phyloP scores from a whole-genome alignment of 192 early-diverging fungal species.

The Backusella macrospora region DNA sequence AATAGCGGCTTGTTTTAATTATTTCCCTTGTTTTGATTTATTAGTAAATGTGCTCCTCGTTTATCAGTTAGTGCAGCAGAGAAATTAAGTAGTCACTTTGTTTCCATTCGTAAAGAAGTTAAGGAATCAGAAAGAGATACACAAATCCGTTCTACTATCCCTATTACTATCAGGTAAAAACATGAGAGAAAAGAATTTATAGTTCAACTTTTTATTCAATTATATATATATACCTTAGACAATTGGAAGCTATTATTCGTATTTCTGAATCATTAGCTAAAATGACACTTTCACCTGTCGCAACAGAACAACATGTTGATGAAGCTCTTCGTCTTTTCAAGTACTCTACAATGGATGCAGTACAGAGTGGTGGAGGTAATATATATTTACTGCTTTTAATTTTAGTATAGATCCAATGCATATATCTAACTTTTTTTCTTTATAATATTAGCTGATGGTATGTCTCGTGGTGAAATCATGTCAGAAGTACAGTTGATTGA shows the following conservation, averaged over 20 bases:
- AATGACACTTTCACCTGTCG: constrained; percentile 82
- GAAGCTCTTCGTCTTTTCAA: constrained; percentile 98
- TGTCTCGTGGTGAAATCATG: constrained; percentile 73
- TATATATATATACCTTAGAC: too few species aligned
- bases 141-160: constrained; percentile 80
- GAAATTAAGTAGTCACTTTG: constrained; percentile 93
- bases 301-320: constrained; percentile 88
- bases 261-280: constrained; percentile 98
- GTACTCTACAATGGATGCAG: constrained; percentile 96
- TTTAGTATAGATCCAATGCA: background rate
- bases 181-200: too few species aligned
- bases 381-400: background rate
- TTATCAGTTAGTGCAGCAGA: constrained; percentile 86
- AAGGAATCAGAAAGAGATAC: constrained; percentile 75
- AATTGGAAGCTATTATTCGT: constrained; percentile 98
- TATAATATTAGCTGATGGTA: constrained; percentile 67
- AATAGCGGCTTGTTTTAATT: background rate
- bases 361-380: constrained; percentile 83
- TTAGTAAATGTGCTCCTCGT: constrained; percentile 93
- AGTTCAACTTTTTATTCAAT: too few species aligned
- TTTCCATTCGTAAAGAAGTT: constrained; percentile 85
- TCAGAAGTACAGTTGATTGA: constrained; percentile 81
- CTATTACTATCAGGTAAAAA: constrained; percentile 89
- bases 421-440: background rate
- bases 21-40: constrained; percentile 12